A percentile compares a stretch with the other conserved stretches of the same genome.
These are phyloP conservation scores for Coriolopsis trogii DNA, from an alignment of 1,284 basidiomycete species.

Conservation along the genomic window DNA sequence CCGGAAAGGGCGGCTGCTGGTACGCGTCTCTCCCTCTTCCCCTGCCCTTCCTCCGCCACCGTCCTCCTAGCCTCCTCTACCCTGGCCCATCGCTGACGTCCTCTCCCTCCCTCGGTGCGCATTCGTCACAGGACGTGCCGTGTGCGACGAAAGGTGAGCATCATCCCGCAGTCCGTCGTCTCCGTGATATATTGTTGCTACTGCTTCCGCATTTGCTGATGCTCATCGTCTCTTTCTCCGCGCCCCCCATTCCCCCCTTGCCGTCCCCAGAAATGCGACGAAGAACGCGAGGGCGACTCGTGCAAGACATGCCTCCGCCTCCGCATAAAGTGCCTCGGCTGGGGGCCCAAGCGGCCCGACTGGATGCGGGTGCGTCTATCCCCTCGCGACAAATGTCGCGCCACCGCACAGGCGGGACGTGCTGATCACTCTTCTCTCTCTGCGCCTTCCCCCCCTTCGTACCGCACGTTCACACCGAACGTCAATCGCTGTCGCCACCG, in stretches of 20 bases:
- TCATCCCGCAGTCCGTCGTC: conserved; percentile 12
- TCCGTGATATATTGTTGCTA: conserved; percentile 5
- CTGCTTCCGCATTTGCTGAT: background rate
- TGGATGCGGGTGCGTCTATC: conserved; percentile 75
- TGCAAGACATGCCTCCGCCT: conserved; percentile 79
- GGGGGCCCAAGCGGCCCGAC: conserved; percentile 78
- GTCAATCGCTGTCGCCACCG: background rate
- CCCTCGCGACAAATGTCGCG: conserved; percentile 18
- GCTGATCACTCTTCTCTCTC: conserved; percentile 16
- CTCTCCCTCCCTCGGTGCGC: conserved; percentile 7
- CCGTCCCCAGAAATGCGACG: conserved; percentile 80
- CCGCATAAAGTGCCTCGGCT: conserved; percentile 76
- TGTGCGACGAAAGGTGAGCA: conserved; percentile 71
- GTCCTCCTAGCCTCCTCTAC: conserved; percentile 6
- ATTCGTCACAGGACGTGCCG: conserved; percentile 71
- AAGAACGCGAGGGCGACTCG: conserved; percentile 74
- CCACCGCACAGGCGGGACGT: conserved; percentile 10
- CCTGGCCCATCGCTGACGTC: conserved; percentile 4
- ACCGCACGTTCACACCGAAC: conserved; percentile 2
- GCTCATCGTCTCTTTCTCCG: conserved; percentile 16
- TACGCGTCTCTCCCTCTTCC: conserved; percentile 38
- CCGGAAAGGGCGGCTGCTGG: conserved; percentile 77
- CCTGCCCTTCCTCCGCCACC: background rate
- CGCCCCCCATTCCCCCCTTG: conserved; percentile 1
- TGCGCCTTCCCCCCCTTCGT: background rate